Evolutionary conservation across 768 basidiomycete species (phyloP), one percentile per base, ranked within the genome.

Genomic region (Termitomyces sp.): DNA sequence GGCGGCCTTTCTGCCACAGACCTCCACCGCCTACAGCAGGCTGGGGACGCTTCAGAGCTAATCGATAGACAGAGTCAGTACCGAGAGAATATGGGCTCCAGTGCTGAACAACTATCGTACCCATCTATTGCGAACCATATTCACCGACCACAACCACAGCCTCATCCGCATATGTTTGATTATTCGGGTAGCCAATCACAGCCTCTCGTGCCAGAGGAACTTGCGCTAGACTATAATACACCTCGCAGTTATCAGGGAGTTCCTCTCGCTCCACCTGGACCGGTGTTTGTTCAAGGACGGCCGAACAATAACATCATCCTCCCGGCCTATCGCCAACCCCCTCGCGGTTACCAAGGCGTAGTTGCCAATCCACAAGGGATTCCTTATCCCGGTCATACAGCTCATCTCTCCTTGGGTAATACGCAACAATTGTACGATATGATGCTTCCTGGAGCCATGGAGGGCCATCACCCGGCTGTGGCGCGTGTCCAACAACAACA

Each of bases 401-500:
- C 85, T 16, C 86, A 88, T 61, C 78, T 90, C 55, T 85, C 88
- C 11, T 73, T 90, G 54, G 87, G 85, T 58, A 88, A 81, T 65
- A 80, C 88, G 30, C 89, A 90, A 63, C 88, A 90, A 65, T 65
- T 90, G 54, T 91, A 90, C 64, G 88, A 90, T 65, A 88, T 90
- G 86, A 88, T 91, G 81, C 72, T 84, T 49, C 81, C 82, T 43
- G 79, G 74, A 28, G 71, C 77, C 75, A 80, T 55, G 73, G 83
- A 87, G 60, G 77, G 76, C 52, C 79, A 51, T 9, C 50, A 84
- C 66, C 80, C 86, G 36, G 81, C 87, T 33, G 84, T 89, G 57
- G 78, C 83, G 52, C 88, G 88, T 62, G 83, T 90, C 51, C 90
- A 92, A 69, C 88, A 90, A 63, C 89, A 90, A 66, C 86, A 86